Conservation (phyloP, 805 yeast species). For the Sugiyamaella mastotermitis region DNA sequence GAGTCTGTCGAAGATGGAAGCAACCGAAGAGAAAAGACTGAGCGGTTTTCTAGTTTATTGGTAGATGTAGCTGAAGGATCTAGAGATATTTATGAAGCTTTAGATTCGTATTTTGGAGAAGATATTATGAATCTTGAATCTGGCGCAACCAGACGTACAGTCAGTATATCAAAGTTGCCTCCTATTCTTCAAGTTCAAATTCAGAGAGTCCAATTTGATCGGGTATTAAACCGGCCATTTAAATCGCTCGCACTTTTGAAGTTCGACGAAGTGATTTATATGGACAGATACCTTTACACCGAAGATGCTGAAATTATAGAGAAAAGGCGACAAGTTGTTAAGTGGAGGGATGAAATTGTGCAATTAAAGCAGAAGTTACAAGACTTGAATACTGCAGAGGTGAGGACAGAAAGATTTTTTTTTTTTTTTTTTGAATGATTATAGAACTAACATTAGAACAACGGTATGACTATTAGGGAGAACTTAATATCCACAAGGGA, state of each 20-base stretch:
- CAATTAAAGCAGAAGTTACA: constrained; percentile 13
- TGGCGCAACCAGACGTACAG: constrained; percentile 63
- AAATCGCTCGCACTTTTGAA: constrained; percentile 80
- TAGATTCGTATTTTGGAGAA: constrained; percentile 74
- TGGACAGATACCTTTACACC: constrained; percentile 80
- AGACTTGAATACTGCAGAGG: constrained; percentile 17
- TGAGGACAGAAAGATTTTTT: neutral
- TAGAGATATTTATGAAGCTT: constrained; percentile 79
- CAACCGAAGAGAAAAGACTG: constrained; percentile 50
- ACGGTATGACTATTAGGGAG: constrained; percentile 45
- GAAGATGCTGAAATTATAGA: constrained; percentile 44
- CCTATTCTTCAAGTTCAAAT: constrained; percentile 84
- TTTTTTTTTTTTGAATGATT: too few species aligned
- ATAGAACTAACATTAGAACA: constrained; percentile 9
- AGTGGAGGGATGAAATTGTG: constrained; percentile 46
- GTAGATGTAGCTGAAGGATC: constrained; percentile 89
- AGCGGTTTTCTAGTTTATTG: constrained; percentile 73
- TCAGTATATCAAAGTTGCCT: constrained; percentile 69
- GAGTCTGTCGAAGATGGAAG: constrained; percentile 29
- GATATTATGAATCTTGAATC: constrained; percentile 61
- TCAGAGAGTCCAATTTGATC: constrained; percentile 87
- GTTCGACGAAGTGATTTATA: constrained; percentile 67
- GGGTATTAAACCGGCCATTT: constrained; percentile 63
- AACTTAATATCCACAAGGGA: constrained; percentile 51
- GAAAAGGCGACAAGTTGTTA: constrained; percentile 49